These are phyloP conservation scores for Metschnikowia orientalis DNA, from an alignment of 805 yeast species.

Conservation along the genomic window DNA sequence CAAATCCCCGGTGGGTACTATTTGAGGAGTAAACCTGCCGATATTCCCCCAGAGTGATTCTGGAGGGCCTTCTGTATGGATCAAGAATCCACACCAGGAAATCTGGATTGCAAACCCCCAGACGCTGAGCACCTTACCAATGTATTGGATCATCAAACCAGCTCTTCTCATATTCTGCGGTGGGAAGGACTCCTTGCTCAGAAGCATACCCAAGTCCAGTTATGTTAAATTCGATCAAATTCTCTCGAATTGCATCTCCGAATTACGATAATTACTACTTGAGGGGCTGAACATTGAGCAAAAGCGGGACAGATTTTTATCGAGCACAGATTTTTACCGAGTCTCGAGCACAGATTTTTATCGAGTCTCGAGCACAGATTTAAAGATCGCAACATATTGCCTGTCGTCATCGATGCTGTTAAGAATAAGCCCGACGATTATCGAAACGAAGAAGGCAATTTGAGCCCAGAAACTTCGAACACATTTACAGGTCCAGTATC, in stretches of 20 bases:
- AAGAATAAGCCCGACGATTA: conserved; percentile 20
- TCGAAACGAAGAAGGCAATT: conserved; percentile 18
- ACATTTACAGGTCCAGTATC: conserved; percentile 40
- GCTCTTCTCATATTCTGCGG: conserved; percentile 42
- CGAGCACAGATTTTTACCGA: conserved; percentile 40
- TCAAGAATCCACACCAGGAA: too few relatives aligned
- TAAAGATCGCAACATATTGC: conserved; percentile 45
- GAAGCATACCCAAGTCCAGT: conserved; percentile 38
- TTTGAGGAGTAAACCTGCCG: too few relatives aligned
- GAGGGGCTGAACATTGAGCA: conserved; percentile 28
- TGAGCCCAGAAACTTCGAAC: conserved; percentile 31
- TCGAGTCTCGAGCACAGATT: conserved; percentile 43
- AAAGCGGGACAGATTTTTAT: conserved; percentile 34
- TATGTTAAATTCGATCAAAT: conserved; percentile 32
- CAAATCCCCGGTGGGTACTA: too few relatives aligned
- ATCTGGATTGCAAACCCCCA: too few relatives aligned
- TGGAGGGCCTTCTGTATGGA: too few relatives aligned
- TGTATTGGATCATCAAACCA: conserved; percentile 45
- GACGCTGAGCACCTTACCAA: too few relatives aligned
- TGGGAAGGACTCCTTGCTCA: conserved; percentile 30
- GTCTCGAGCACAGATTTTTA: too few relatives aligned
- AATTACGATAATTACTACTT: conserved; percentile 32
- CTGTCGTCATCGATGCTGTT: conserved; percentile 49
- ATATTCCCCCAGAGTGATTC: too few relatives aligned
- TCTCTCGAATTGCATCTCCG: conserved; percentile 26